Evolutionary conservation across 2,329 filamentous ascomycete genomes (phyloP), one percentile per base, ranked within the genome.

Genomic region (Rhynchosporium agropyri): DNA sequence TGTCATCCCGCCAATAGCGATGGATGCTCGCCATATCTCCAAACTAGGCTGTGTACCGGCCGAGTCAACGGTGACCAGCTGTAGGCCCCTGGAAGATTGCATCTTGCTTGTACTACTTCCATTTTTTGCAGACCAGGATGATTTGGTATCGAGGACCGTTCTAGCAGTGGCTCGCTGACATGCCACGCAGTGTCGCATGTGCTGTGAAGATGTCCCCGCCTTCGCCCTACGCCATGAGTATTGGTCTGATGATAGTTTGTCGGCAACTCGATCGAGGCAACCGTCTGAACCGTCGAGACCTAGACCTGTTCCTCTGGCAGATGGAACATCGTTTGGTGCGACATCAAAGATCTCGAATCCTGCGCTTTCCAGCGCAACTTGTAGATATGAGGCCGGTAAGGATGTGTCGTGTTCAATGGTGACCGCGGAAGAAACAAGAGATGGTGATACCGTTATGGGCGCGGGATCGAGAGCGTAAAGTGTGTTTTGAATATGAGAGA

Each of bases 371-470:
- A 89, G 79, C 8, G 81, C 78, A 50, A 72, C 72, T 64, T 76
- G 75, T 68, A 83, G 81, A 65, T 67, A 71, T 38, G 80, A 79
- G 36, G 76, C 74, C 2, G 77, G 72, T 36, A 80, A 67, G 28
- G 79, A 69, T 51, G 78, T 72, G 63, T 75, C 75, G 74, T 89
- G 86, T 69, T 81, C 78, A 66, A 89, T 78, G 38, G 85, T 86
- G 68, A 91, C 84, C 64, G 85, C 85, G 55, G 89, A 89, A 45
- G 87, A 88, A 70, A 91, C 83, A 65, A 91, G 84, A 67, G 89
- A 91, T 64, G 88, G 84, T 66, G 87, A 88, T 36, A 91, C 83
- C 77, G 84, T 86, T 60, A 73, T 67, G 72, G 79, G 78, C 79
- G 77, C 71, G 73, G 83, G 77, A 78, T 80, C 63, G 74, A 83